Conservation (phyloP, 192 early-diverging fungal genomes). For the Coemansia sp. region DNA sequence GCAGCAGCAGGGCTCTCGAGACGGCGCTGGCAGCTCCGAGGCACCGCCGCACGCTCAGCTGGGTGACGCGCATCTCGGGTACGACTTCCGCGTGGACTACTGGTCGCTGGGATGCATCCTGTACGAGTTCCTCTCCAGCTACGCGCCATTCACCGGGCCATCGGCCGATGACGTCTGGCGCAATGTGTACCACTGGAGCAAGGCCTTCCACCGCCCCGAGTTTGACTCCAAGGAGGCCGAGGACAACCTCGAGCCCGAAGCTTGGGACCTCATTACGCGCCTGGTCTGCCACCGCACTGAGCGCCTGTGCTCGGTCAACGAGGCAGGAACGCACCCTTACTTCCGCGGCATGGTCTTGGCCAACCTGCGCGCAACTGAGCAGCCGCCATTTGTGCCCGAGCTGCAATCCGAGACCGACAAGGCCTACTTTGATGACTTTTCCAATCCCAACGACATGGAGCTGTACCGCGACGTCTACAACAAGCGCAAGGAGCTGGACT, state of each 20-base stretch:
- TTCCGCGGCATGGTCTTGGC: slow-evolving; percentile 64
- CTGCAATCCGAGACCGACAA: slow-evolving; percentile 75
- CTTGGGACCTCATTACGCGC: slow-evolving; percentile 76
- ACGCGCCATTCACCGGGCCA: slow-evolving; percentile 72
- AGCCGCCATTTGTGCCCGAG: slow-evolving; percentile 77
- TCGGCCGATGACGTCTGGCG: slow-evolving; percentile 78
- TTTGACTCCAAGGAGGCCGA: slow-evolving; percentile 78
- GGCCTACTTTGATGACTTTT: slow-evolving; percentile 82
- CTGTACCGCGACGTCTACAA: slow-evolving; percentile 64
- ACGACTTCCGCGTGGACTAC: slow-evolving; percentile 73
- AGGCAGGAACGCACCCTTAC: slow-evolving; percentile 61
- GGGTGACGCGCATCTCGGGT: slow-evolving; percentile 67
- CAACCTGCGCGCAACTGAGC: slow-evolving; percentile 61
- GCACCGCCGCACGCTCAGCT: slow-evolving; percentile 55
- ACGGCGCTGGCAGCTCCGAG: slow-evolving; percentile 1
- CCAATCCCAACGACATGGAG: slow-evolving; percentile 65
- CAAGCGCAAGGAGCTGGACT: slow-evolving; percentile 56
- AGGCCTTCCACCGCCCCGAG: slow-evolving; percentile 76
- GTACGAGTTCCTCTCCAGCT: slow-evolving; percentile 76
- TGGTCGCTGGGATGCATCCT: slow-evolving; percentile 79
- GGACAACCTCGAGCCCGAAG: slow-evolving; percentile 73
- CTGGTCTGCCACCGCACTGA: slow-evolving; percentile 59
- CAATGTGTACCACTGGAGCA: slow-evolving; percentile 83
- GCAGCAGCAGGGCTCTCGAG: slow-evolving; percentile 16
- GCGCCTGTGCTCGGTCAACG: slow-evolving; percentile 60